Evolutionary conservation across 192 early-diverging fungal species (phyloP).

Genomic region (Podila clonocystis): DNA sequence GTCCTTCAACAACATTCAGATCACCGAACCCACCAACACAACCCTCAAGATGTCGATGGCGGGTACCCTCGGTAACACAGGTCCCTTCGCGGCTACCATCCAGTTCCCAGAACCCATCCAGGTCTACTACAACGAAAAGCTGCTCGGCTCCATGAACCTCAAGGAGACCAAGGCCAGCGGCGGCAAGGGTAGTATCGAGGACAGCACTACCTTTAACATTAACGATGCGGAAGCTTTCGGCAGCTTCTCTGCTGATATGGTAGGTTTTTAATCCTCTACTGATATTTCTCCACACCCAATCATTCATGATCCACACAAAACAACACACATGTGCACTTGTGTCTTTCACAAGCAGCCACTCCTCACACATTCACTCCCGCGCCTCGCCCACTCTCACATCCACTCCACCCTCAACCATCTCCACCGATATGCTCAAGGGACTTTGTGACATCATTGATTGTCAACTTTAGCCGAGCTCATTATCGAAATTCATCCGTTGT

Average conservation of each 20-base stretch:
- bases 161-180: slow-evolving; percentile 53
- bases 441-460: too few relatives aligned
- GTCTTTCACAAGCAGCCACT: not conserved
- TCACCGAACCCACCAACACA: slow-evolving; percentile 48
- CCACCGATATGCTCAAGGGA: too few relatives aligned
- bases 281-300: not conserved
- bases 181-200: slow-evolving; percentile 46
- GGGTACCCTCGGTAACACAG: slow-evolving; percentile 44
- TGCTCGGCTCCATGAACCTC: slow-evolving; percentile 54
- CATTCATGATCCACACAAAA: not conserved
- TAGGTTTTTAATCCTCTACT: slow-evolving; percentile 11
- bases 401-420: too few relatives aligned
- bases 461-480: too few relatives aligned
- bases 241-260: slow-evolving; percentile 54
- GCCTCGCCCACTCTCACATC: too few relatives aligned
- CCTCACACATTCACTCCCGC: not conserved
- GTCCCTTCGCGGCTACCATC: slow-evolving; percentile 60
- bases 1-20: slow-evolving; percentile 44
- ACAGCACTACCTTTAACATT: slow-evolving; percentile 48
- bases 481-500: too few relatives aligned
- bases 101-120: slow-evolving; percentile 59
- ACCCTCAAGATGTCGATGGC: slow-evolving; percentile 38
- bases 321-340: not conserved
- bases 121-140: slow-evolving; percentile 54
- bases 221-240: slow-evolving; percentile 51